Evolutionary conservation across 768 basidiomycete genomes (phyloP), one percentile per base, ranked within the genome.

Genomic region (Rhizopogon roseolus): DNA sequence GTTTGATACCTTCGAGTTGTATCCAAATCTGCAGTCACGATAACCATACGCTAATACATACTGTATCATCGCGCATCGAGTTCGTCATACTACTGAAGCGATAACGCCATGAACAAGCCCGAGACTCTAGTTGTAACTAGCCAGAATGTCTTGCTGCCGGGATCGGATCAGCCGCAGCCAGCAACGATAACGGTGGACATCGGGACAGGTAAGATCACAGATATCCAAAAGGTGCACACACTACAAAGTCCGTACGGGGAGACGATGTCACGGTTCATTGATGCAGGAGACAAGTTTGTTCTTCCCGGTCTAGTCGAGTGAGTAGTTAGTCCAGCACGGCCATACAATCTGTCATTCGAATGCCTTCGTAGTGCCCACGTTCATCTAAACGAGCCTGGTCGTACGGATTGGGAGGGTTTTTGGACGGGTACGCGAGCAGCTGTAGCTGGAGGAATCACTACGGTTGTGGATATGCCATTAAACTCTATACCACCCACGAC

Each of bases 401-500:
- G 94, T 25, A 92, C 91, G 2, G 84, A 88, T 54, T 97, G 94
- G 94, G 94, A 97, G 65, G 94, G 94, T 0, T 96, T 97, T 66
- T 81, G 79, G 72, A 90, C 92, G 0, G 94, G 93, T n/a, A 95
- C 94, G 1, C 73, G 76, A 52, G 96, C 96, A 17, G 96, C 96
- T 1, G 83, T 85, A 2, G 88, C 93, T 1, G 96, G 96, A 19
- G 97, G 96, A 6, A 84, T 98, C n/a, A 98, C 95, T 7, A 92
- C 93, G 6, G 75, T 98, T 19, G 86, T 98, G 32, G 97, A 98
- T 71, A 99, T 98, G 96, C 97, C 96, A 2, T 76, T 99, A 52
- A 98, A 99, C 69, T 96, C 94, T 2, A 90, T 98, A 51, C 96
- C 96, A 1, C 93, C 97, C 0, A 98, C 97, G 0, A 95, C 93